phyloP scores from a whole-genome alignment of 495 filamentous ascomycete species.

The Hypoxylon intermedium region DNA sequence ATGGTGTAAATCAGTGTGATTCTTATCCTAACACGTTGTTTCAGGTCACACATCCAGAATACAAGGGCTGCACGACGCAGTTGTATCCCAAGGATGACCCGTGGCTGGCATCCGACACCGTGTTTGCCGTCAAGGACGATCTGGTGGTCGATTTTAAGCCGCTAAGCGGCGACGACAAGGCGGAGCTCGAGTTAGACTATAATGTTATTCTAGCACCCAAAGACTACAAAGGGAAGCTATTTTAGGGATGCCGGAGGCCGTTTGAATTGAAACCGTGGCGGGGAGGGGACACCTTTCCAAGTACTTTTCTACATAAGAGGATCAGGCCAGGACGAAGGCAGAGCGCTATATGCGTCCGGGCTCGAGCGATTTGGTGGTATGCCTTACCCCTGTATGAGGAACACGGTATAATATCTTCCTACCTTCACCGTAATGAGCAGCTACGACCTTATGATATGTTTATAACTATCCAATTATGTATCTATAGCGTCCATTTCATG shows the following conservation, averaged over 20 bases:
- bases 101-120: constrained; percentile 73
- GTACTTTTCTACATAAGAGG: background rate
- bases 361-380: background rate
- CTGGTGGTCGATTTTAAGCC: constrained; percentile 75
- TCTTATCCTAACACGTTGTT: constrained; percentile 1
- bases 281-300: background rate
- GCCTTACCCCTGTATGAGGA: background rate
- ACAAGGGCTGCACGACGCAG: constrained; percentile 75
- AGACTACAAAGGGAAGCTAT: constrained; percentile 55
- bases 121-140: constrained; percentile 83
- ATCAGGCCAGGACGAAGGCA: background rate
- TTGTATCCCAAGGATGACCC: constrained; percentile 76
- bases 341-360: background rate
- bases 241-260: no score
- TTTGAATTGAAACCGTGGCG: background rate
- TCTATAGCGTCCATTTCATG: no score
- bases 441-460: background rate
- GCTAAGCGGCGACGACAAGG: constrained; percentile 66
- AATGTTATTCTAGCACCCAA: constrained; percentile 64
- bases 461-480: background rate
- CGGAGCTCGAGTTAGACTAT: constrained; percentile 73
- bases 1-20: background rate
- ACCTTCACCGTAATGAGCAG: background rate
- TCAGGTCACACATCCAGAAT: constrained; percentile 58
- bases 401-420: background rate